Evolutionary conservation across 345 rosid species (phyloP), one percentile per base, ranked within the genome.

Genomic region (Hibiscus syriacus): DNA sequence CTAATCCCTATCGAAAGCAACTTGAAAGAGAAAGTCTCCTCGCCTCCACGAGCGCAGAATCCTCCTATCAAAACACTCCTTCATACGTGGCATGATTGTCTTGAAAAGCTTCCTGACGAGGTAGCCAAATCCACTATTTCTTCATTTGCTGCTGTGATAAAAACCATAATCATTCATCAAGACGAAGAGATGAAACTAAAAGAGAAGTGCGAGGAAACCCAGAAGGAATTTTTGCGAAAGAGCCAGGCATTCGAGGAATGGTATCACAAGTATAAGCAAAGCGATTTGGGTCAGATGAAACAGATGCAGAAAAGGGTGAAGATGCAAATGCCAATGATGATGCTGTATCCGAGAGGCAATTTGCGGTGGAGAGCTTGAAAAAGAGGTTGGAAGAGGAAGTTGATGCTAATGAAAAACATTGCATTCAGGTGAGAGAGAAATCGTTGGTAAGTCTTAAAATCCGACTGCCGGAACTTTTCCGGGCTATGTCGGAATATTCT

Each of bases 391-490:
- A 86, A 69, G 96, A 90, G 36, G 97, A 87, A 59, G 73, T 63
- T 8, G 96, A 89, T 76, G 86, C 79, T 59, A 82, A 89, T 68
- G 77, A 72, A 65, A 90, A 86, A 63, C 90, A 86, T 41, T 86
- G 98, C 79, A 64, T 85, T 75, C 98, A 93, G 74, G 97, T 89
- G 43, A 84, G 96, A 65, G 98, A 92, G 74, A 92, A 92, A 76
- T 92, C 97, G 12, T 77, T 92, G 3, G 92, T 90, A 66, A 92
- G 76, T 69, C 85, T 92, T 56, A 90, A 89, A 77, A 78, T 81
- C 4, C 87, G 91, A 12, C 63, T 90, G 79, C 97, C 97, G 1
- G 98, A 93, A 74, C 83, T 93, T 48, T 93, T 90, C 69, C 87
- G 91, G 0, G 92, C 96, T 0, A 41, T 93, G 80, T 82, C 96